Conservation (phyloP, 176 grass and related monocot genomes). For the Tillandsia leiboldiana region DNA sequence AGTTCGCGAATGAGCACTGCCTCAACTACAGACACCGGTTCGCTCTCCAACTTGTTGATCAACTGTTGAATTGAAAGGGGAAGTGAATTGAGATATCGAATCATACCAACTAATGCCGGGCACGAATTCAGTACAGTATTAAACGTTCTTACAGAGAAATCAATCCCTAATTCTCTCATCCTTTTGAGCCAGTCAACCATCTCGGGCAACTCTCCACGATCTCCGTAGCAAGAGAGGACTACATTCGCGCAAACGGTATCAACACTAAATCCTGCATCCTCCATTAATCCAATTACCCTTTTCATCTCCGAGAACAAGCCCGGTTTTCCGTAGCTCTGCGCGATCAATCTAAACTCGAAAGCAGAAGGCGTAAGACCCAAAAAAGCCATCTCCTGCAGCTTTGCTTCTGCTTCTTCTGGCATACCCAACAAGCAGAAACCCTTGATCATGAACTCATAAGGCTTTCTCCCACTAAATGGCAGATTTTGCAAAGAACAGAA, state of each 20-base stretch:
- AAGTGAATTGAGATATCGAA: constrained; percentile 23
- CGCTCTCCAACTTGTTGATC: constrained; percentile 32
- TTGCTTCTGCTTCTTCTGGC: constrained; percentile 51
- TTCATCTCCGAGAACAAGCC: constrained; percentile 47
- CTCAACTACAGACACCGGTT: constrained; percentile 19
- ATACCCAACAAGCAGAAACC: constrained; percentile 60
- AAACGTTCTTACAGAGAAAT: constrained; percentile 35
- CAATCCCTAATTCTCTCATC: constrained; percentile 30
- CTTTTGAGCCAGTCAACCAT: constrained; percentile 52
- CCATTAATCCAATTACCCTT: constrained; percentile 57
- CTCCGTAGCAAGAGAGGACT: constrained; percentile 71
- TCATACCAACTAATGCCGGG: constrained; percentile 20
- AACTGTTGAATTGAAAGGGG: constrained; percentile 35
- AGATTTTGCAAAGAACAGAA: constrained; percentile 37
- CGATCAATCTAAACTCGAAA: constrained; percentile 49
- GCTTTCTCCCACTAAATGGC: constrained; percentile 24
- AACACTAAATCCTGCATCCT: constrained; percentile 36
- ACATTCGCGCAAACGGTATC: constrained; percentile 49
- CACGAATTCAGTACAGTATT: constrained; percentile 64
- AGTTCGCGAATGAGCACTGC: constrained; percentile 55
- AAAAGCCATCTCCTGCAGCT: constrained; percentile 47
- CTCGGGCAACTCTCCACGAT: constrained; percentile 33
- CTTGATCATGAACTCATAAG: constrained; percentile 48
- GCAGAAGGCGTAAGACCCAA: constrained; percentile 38
- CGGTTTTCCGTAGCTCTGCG: constrained; percentile 58